phyloP scores from a whole-genome alignment of 768 basidiomycete genomes.

The Russula compacta region DNA sequence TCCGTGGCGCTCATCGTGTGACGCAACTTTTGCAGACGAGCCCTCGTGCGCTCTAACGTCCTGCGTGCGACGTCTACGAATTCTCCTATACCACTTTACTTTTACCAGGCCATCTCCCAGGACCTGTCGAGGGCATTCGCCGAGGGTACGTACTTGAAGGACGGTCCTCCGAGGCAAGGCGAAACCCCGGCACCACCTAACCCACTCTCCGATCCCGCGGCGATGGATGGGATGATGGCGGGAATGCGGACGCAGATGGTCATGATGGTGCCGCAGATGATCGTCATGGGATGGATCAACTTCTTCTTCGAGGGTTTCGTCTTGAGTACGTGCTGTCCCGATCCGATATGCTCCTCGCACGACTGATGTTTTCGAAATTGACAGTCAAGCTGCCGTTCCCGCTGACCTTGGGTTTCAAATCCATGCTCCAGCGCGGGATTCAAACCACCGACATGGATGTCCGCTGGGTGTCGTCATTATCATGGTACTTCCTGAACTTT shows the following conservation, averaged over 20 bases:
- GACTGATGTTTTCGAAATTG: background rate
- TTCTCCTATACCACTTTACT: slow-evolving; percentile 69
- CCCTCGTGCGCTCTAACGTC: slow-evolving; percentile 73
- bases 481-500: slow-evolving; percentile 99
- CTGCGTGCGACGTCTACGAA: slow-evolving; percentile 72
- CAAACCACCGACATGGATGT: slow-evolving; percentile 97
- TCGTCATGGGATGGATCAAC: slow-evolving; percentile 99
- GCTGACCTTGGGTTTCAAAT: slow-evolving; percentile 92
- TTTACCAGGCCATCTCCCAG: slow-evolving; percentile 68
- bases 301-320: slow-evolving; percentile 99
- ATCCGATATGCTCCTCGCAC: background rate
- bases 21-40: slow-evolving; percentile 41
- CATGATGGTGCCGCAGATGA: slow-evolving; percentile 98
- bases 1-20: background rate
- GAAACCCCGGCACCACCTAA: slow-evolving; percentile 54
- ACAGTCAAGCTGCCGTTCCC: slow-evolving; percentile 96
- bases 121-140: slow-evolving; percentile 64
- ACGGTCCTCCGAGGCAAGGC: slow-evolving; percentile 63
- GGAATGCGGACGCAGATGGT: slow-evolving; percentile 99
- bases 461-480: slow-evolving; percentile 96
- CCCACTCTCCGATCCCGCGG: slow-evolving; percentile 79
- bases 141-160: slow-evolving; percentile 78
- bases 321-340: slow-evolving; percentile 55
- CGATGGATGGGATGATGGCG: slow-evolving; percentile 98
- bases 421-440: slow-evolving; percentile 94